These are phyloP conservation scores for Calonectria hongkongensis DNA, from an alignment of 2,329 filamentous ascomycete genomes.

Conservation along the genomic window DNA sequence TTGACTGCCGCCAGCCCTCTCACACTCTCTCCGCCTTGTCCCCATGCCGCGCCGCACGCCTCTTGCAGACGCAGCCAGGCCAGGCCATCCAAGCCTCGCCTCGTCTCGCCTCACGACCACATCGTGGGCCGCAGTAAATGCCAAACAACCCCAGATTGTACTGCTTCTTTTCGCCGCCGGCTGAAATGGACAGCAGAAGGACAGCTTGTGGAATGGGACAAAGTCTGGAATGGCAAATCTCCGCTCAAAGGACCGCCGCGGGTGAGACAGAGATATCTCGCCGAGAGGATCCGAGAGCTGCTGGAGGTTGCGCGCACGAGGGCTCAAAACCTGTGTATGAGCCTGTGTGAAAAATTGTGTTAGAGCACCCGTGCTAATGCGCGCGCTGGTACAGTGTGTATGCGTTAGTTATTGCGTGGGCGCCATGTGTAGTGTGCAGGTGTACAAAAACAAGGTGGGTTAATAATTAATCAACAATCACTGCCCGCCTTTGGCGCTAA, in stretches of 20 bases:
- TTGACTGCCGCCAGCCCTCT: conserved; percentile 39
- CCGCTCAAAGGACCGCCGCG: conserved; percentile 50
- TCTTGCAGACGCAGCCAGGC: background rate
- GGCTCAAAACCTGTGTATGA: conserved; percentile 2
- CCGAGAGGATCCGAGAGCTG: conserved; percentile 49
- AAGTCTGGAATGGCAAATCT: conserved; percentile 55
- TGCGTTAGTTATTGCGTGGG: background rate
- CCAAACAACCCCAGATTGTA: conserved; percentile 39
- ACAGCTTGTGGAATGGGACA: conserved; percentile 49
- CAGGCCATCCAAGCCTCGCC: background rate
- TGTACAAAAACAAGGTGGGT: background rate
- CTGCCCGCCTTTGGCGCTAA: background rate
- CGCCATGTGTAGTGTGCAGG: background rate
- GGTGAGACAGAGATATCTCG: conserved; percentile 56
- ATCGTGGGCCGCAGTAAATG: conserved; percentile 30
- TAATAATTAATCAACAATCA: background rate
- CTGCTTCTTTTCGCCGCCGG: conserved; percentile 49
- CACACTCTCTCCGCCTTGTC: conserved; percentile 30
- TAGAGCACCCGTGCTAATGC: conserved; percentile 11
- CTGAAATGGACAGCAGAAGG: conserved; percentile 45
- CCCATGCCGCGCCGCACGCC: background rate
- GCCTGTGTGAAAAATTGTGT: conserved; percentile 13
- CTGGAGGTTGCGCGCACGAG: conserved; percentile 39
- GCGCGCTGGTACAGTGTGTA: conserved; percentile 14
- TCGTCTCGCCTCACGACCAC: background rate